Evolutionary conservation across 2,329 filamentous ascomycete genomes (phyloP).

Genomic region (Colletotrichum siamense): DNA sequence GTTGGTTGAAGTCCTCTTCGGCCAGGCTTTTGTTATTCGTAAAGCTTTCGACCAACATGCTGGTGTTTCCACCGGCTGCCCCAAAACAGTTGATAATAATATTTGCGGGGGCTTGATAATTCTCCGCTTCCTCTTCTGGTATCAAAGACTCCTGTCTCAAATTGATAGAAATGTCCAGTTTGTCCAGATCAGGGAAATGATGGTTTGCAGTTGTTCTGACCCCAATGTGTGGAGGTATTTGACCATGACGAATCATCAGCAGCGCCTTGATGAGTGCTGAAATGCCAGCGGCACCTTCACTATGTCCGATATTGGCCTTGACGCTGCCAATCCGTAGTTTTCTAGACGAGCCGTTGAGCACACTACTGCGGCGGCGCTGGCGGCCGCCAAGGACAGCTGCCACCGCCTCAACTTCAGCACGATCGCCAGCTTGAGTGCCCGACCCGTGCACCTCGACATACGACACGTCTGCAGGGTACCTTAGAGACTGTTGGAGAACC

Average conservation of each 20-base stretch:
- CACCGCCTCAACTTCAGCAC: background rate
- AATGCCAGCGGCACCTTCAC: background rate
- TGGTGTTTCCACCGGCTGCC: constrained; percentile 64
- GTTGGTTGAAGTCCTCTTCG: background rate
- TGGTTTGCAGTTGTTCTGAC: background rate
- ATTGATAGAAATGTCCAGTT: background rate
- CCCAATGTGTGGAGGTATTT: background rate
- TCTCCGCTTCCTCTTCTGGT: background rate
- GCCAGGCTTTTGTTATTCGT: constrained; percentile 38
- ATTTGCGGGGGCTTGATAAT: background rate
- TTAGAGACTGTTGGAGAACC: background rate
- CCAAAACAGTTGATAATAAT: constrained; percentile 57
- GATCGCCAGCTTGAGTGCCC: background rate
- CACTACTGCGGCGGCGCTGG: background rate
- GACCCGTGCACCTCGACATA: background rate
- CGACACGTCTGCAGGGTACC: background rate
- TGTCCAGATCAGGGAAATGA: background rate
- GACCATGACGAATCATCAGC: background rate
- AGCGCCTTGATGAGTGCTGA: background rate
- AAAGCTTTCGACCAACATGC: constrained; percentile 49
- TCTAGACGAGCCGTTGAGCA: background rate
- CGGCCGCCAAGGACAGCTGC: background rate
- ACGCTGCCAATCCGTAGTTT: background rate
- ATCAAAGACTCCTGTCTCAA: background rate
- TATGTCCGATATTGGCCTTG: background rate